These are phyloP conservation scores for Clonostachys solani DNA, from an alignment of 2,329 filamentous ascomycete species.

Conservation along the genomic window DNA sequence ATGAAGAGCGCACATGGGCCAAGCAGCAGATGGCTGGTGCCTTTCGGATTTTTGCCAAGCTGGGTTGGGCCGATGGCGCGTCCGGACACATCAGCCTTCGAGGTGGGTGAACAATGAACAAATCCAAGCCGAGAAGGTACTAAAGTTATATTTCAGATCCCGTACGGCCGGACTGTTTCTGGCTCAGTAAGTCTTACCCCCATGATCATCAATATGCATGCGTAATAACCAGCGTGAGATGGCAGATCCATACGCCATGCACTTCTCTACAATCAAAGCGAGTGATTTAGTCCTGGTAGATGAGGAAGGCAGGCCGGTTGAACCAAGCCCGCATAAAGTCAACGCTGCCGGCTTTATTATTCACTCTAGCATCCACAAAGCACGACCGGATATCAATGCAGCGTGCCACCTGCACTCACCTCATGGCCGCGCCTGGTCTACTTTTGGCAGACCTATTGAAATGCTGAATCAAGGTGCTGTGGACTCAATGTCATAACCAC, in stretches of 20 bases:
- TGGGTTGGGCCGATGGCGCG: slow-evolving; percentile 6
- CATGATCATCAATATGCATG: background rate
- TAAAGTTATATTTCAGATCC: background rate
- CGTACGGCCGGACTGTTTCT: background rate
- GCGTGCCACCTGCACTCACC: slow-evolving; percentile 64
- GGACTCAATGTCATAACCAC: background rate
- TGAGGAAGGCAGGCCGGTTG: slow-evolving; percentile 51
- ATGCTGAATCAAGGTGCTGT: slow-evolving; percentile 57
- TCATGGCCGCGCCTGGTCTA: slow-evolving; percentile 62
- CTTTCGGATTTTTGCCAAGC: slow-evolving; percentile 8
- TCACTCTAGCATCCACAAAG: slow-evolving; percentile 61
- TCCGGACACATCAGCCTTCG: slow-evolving; percentile 7
- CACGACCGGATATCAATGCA: slow-evolving; percentile 59
- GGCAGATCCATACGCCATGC: slow-evolving; percentile 52
- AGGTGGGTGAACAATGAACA: slow-evolving; percentile 2
- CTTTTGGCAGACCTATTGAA: slow-evolving; percentile 59
- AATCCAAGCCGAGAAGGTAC: slow-evolving; percentile 5
- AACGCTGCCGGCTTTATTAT: slow-evolving; percentile 70
- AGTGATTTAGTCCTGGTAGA: slow-evolving; percentile 66
- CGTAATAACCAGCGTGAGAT: too few relatives aligned
- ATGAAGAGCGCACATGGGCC: slow-evolving; percentile 2
- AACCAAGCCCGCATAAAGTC: slow-evolving; percentile 54
- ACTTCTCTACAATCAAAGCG: slow-evolving; percentile 62
- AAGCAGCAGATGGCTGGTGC: slow-evolving; percentile 8
- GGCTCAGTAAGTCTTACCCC: background rate